Percentiles rank a stretch among this genome's conserved stretches.
These are phyloP conservation scores for Serendipita sp. DNA, from an alignment of 768 basidiomycete genomes.

Conservation along the genomic window DNA sequence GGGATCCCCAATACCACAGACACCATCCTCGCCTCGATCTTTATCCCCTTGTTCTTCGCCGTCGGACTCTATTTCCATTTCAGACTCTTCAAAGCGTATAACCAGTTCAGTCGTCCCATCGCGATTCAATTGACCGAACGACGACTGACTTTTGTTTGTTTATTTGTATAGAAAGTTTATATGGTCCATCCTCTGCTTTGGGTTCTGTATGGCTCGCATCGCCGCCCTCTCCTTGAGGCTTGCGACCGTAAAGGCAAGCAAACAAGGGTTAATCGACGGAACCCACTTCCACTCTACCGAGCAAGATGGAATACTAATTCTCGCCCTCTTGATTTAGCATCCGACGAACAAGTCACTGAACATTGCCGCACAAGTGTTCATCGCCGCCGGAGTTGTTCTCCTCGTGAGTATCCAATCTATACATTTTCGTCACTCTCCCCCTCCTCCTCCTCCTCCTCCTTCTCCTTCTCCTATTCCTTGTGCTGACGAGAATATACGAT, in stretches of 20 bases:
- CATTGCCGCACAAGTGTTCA: background rate
- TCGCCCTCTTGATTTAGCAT: background rate
- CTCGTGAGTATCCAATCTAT: background rate
- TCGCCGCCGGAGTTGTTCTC: background rate
- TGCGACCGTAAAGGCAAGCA: background rate
- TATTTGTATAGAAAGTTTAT: background rate
- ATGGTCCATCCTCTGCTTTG: constrained; percentile 2
- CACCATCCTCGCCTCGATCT: background rate
- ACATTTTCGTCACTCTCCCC: background rate
- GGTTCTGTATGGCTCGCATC: constrained; percentile 3
- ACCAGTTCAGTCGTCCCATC: background rate
- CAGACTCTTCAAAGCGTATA: background rate
- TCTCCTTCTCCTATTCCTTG: background rate
- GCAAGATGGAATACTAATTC: background rate
- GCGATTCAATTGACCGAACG: background rate
- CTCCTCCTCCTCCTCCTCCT: too few relatives aligned
- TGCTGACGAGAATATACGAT: background rate
- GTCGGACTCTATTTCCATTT: background rate
- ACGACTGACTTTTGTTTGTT: background rate
- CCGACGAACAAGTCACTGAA: background rate
- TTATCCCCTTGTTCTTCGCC: background rate
- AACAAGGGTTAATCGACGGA: too few relatives aligned
- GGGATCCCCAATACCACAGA: background rate
- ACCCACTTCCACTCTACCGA: background rate
- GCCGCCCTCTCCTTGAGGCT: background rate